These are phyloP conservation scores for Thielaviopsis cerberus DNA, from an alignment of 2,329 filamentous ascomycete genomes.

Conservation along the genomic window DNA sequence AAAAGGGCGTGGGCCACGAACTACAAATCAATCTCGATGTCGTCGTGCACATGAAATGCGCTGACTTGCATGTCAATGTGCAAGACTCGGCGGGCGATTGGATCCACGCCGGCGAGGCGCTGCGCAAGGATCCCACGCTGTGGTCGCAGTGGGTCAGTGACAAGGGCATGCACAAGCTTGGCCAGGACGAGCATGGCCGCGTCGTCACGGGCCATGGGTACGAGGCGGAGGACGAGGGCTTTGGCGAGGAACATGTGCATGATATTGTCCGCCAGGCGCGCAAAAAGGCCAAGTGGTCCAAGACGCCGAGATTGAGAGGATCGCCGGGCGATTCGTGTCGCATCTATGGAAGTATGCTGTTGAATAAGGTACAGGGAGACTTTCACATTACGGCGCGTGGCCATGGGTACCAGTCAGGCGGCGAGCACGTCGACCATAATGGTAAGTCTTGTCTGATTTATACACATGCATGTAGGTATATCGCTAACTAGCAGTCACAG, in stretches of 20 bases:
- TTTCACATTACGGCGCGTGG: conserved; percentile 93
- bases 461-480: too few relatives aligned
- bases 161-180: conserved; percentile 45
- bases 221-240: conserved; percentile 46
- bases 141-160: conserved; percentile 69
- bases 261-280: conserved; percentile 63
- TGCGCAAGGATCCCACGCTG: conserved; percentile 58
- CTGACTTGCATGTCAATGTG: conserved; percentile 84
- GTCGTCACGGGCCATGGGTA: conserved; percentile 35
- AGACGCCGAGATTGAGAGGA: conserved; percentile 51
- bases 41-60: conserved; percentile 76
- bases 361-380: conserved; percentile 95
- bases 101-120: conserved; percentile 59
- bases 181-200: conserved; percentile 34
- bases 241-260: conserved; percentile 67
- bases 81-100: conserved; percentile 88
- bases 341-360: conserved; percentile 71
- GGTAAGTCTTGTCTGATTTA: conserved; percentile 38
- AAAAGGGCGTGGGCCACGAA: conserved; percentile 71
- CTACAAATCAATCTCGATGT: conserved; percentile 92
- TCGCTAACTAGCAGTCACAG: conserved; percentile 24
- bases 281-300: conserved; percentile 48
- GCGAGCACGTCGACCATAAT: conserved; percentile 58
- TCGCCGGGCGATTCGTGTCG: conserved; percentile 54
- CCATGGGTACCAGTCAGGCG: conserved; percentile 77